phyloP scores from a whole-genome alignment of 768 basidiomycete genomes.

The Auricularia cornea region DNA sequence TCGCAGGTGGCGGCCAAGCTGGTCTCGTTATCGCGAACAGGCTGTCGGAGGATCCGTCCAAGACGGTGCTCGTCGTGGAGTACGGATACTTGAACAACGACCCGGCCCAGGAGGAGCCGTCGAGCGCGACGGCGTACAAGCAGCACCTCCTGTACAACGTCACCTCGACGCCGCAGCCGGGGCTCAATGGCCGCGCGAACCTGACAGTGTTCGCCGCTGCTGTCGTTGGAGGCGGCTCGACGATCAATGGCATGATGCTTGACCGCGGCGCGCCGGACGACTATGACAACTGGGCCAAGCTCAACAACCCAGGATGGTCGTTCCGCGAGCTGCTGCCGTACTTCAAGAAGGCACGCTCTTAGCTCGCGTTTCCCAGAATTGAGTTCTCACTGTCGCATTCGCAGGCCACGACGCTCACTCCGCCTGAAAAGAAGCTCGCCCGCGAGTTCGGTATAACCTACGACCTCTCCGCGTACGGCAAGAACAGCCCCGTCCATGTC shows the following conservation, averaged over 20 bases:
- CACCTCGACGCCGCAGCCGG: background rate
- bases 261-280: conserved; percentile 1
- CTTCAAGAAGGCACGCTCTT: conserved; percentile 6
- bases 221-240: conserved; percentile 1
- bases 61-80: conserved; percentile 4
- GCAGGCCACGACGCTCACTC: background rate
- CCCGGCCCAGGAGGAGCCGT: background rate
- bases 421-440: background rate
- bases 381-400: too few relatives aligned
- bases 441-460: conserved; percentile 3
- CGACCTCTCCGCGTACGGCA: background rate
- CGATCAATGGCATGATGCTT: background rate
- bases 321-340: background rate
- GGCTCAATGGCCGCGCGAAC: background rate
- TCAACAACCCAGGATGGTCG: background rate
- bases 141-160: conserved; percentile 2
- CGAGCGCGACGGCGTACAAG: background rate
- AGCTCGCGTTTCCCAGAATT: too few relatives aligned
- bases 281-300: conserved; percentile 2
- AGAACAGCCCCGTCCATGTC: background rate
- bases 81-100: background rate
- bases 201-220: background rate
- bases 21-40: conserved; percentile 25
- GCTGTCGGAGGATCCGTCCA: conserved; percentile 22
- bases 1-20: conserved; percentile 27